phyloP scores from a whole-genome alignment of 257 asterid species.

The Jaltomata sinuosa region DNA sequence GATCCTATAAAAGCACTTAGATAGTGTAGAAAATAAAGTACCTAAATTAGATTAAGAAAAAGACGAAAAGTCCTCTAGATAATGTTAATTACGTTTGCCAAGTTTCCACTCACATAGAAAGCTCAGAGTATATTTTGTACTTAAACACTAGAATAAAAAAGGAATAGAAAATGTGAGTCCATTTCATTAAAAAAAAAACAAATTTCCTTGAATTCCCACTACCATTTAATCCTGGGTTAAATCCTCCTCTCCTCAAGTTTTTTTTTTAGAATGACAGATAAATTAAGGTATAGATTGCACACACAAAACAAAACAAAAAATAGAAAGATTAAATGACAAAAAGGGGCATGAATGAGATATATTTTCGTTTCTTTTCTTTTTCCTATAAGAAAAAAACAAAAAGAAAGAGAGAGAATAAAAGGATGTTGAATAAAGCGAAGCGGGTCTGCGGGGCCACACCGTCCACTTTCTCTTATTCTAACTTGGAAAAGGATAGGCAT shows the following conservation, averaged over 20 bases:
- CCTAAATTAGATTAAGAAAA: background rate
- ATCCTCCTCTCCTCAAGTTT: background rate
- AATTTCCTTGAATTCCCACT: no score
- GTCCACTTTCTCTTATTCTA: background rate
- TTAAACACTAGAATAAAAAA: no score
- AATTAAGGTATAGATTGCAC: no score
- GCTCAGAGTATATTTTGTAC: background rate
- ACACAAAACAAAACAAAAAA: no score
- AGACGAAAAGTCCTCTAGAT: background rate
- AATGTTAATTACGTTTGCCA: background rate
- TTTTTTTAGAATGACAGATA: background rate
- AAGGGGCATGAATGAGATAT: no score
- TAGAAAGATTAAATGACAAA: no score
- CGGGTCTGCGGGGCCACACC: background rate
- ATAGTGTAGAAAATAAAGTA: background rate
- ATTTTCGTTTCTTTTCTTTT: no score
- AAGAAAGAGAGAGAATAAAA: background rate
- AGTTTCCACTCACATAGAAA: background rate
- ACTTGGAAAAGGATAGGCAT: background rate
- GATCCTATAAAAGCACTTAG: background rate
- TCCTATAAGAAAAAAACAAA: no score
- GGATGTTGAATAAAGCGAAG: background rate
- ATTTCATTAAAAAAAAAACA: background rate
- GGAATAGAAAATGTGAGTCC: background rate
- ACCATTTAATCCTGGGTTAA: background rate